phyloP scores from a whole-genome alignment of 352 stramenopile genomes.

The Globisporangium echinulatum region DNA sequence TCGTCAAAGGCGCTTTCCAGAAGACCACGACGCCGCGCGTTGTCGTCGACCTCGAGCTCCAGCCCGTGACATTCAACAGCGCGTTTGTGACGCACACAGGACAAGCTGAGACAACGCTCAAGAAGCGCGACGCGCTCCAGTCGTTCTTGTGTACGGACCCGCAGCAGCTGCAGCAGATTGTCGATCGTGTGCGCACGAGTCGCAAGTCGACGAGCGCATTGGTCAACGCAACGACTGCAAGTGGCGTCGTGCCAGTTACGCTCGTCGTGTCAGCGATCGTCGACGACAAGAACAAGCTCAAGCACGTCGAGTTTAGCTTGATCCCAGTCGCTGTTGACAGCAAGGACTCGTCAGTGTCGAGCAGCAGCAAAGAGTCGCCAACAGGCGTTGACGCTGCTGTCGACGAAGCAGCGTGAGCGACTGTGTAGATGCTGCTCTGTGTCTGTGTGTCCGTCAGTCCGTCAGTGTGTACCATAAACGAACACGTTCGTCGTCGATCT shows the following conservation, averaged over 20 bases:
- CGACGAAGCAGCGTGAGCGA: no score
- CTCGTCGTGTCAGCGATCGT: slow-evolving; percentile 44
- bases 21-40: slow-evolving; percentile 54
- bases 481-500: no score
- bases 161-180: slow-evolving; percentile 33
- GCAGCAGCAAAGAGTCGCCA: no score
- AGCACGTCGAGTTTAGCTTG: slow-evolving; percentile 59
- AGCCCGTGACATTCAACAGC: slow-evolving; percentile 51
- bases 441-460: no score
- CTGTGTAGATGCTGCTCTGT: no score
- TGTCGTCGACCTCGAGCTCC: slow-evolving; percentile 48
- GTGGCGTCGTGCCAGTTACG: slow-evolving; percentile 24
- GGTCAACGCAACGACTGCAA: slow-evolving; percentile 21
- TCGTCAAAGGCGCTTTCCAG: slow-evolving; percentile 45
- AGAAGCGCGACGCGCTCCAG: slow-evolving; percentile 55
- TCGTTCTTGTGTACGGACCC: slow-evolving; percentile 43
- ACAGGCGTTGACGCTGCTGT: no score
- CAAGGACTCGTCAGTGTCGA: no score
- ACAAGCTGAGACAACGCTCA: slow-evolving; percentile 31
- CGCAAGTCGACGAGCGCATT: slow-evolving; percentile 40
- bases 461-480: no score
- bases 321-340: slow-evolving; percentile 17
- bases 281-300: slow-evolving; percentile 41
- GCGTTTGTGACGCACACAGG: slow-evolving; percentile 51
- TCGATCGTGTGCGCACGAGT: slow-evolving; percentile 32